phyloP scores from a whole-genome alignment of 1,284 basidiomycete species.

The Tilletia caries region DNA sequence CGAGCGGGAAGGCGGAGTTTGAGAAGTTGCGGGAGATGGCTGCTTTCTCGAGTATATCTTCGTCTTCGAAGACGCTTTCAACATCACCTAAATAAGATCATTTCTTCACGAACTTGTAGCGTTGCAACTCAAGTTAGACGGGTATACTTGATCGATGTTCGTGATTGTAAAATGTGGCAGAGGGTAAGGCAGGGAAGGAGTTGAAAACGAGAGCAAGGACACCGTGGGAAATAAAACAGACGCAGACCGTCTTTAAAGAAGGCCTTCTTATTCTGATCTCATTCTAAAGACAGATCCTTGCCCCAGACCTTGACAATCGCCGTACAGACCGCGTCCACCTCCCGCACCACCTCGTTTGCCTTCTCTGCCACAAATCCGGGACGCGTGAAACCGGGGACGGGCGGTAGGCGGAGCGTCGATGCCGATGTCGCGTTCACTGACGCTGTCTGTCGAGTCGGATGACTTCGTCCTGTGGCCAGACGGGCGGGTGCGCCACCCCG shows the following conservation, averaged over 20 bases:
- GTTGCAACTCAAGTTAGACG: too few relatives aligned
- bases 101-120: too few relatives aligned
- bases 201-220: too few relatives aligned
- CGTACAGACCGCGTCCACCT: not conserved
- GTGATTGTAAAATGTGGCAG: too few relatives aligned
- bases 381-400: not conserved
- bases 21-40: constrained; percentile 18
- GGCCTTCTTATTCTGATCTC: not conserved
- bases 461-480: not conserved
- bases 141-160: too few relatives aligned
- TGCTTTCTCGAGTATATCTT: too few relatives aligned
- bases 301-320: constrained; percentile 5
- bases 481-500: not conserved
- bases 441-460: not conserved
- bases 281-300: not conserved
- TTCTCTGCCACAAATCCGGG: not conserved
- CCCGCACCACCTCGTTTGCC: not conserved
- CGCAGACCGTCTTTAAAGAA: too few relatives aligned
- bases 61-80: too few relatives aligned
- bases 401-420: not conserved
- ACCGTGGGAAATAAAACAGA: too few relatives aligned
- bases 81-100: too few relatives aligned
- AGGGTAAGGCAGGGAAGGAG: too few relatives aligned
- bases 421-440: not conserved
- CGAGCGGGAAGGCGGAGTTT: constrained; percentile 34